Base-by-base conservation (phyloP, 768 basidiomycete species). In the Amanita rubescens region DNA sequence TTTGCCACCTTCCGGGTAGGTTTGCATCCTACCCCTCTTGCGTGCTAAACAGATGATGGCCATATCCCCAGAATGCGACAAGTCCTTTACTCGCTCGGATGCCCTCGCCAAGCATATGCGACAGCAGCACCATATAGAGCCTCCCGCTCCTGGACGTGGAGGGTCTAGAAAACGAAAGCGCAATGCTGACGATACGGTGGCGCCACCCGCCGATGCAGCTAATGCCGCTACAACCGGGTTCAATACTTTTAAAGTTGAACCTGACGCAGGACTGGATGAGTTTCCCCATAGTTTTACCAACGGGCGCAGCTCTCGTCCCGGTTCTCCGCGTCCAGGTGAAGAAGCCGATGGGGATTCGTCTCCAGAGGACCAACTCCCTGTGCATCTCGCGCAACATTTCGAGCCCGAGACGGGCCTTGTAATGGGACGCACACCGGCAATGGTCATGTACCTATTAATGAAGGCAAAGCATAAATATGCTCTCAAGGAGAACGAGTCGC, bases 11-110 rank as follows among this genome's bases (percentile, higher is more conserved):
- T 54, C 84, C 90, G 63, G 92, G 93, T 88, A 55, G 60, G 84
- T 44, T 38, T 12, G 32, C 20, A 27, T 47, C 37, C 32, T 7
- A 51, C n/a, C 39, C 17, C 45, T 27, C n/a, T 34, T 20, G 25
- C 34, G 42, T 46, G 34, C 25, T 41, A 49, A 34, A 22, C 53
- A 57, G 53, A 54, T 54, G 39, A 50, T 56, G 51, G 25, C 49
- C 8, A 43, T 32, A 25, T 55, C 33, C 49, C 14, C 52, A 94
- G 94, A 94, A 71, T 97, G 94, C 65, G 90, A 91, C 74, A 94
- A 92, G 62, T 87, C 90, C 0, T 97, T 97, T 68, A 94, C 93
- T 8, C 91, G 94, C 39, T 92, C 92, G 1, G 94, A 96, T 69
- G 92, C 94, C 8, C 81, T 95, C 17, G 85, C 85, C 19, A 95